Base-by-base conservation (phyloP, 345 rosid species). In the Mallotus nudiflorus region DNA sequence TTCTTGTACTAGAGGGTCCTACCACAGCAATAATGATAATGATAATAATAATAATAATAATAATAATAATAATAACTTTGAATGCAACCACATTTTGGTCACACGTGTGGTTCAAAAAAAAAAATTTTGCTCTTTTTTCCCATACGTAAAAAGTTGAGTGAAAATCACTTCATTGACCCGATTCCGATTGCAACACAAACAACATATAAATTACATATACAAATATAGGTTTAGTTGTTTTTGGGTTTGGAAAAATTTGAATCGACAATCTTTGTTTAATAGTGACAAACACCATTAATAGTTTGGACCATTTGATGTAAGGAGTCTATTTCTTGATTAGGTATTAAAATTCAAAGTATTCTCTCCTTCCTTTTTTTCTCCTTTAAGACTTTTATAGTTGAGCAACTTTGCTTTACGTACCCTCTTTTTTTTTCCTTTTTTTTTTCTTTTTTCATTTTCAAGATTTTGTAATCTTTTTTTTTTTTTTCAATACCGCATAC, bases 41-140 rank as follows among this genome's bases (percentile, higher is more conserved):
- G n/a, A n/a, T n/a, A n/a, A n/a, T n/a, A n/a, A n/a, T n/a, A n/a
- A n/a, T n/a, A n/a, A n/a, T n/a, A n/a, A n/a, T n/a, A n/a, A 37
- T 52, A 31, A 60, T 28, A 57, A 67, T 52, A 19, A 53, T 71
- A 9, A 73, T 27, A 63, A 48, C 78, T 68, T 61, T 75, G 37
- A 75, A 55, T 69, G 78, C 61, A 68, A 61, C 77, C 67, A 25
- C 39, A 44, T 35, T 25, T 44, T 2, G 3, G 16, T 54, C 44
- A 62, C 78, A 75, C 78, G 73, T 68, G 78, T 62, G 78, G 69
- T 14, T 68, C 29, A 25, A 63, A 52, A 50, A 19, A n/a, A n/a
- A n/a, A n/a, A n/a, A n/a, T 9, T 20, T 31, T n/a, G 22, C 18
- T n/a, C 2, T 7, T 10, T 54, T 73, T 72, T 54, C 66, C n/a